phyloP scores from a whole-genome alignment of 805 yeast species.

The Starmera pachycereana region DNA sequence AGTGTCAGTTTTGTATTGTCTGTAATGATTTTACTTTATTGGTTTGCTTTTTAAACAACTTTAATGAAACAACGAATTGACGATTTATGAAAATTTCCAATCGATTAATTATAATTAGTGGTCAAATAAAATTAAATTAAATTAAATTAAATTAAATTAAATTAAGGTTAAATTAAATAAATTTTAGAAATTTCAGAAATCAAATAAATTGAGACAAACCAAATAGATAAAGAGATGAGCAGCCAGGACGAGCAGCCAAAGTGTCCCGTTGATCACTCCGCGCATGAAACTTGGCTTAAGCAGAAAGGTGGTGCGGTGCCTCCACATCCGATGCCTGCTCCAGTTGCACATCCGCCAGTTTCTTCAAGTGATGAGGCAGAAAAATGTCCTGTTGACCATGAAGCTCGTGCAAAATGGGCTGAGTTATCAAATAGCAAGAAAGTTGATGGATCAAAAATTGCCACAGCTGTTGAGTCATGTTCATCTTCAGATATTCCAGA shows the following conservation, averaged over 20 bases:
- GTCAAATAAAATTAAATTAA: not conserved
- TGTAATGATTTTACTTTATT: too few species aligned
- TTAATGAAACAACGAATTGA: too few species aligned
- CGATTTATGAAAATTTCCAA: too few species aligned
- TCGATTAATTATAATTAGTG: too few species aligned
- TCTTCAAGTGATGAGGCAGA: slow-evolving; percentile 13
- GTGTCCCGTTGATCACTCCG: slow-evolving; percentile 46
- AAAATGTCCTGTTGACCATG: slow-evolving; percentile 62
- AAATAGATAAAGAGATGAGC: not conserved
- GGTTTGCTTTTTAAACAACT: too few species aligned
- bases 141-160: not conserved
- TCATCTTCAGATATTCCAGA: slow-evolving; percentile 34
- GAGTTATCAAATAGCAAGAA: slow-evolving; percentile 20
- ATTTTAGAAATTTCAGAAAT: not conserved
- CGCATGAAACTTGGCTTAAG: slow-evolving; percentile 9
- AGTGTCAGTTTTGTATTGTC: too few species aligned
- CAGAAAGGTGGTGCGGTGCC: slow-evolving; percentile 2
- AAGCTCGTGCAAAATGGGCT: slow-evolving; percentile 51
- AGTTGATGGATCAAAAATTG: slow-evolving; percentile 13
- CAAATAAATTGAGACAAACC: not conserved
- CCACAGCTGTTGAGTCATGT: slow-evolving; percentile 23
- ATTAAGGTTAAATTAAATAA: too few species aligned
- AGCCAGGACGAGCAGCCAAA: slow-evolving; percentile 15
- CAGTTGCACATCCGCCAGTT: too few species aligned
- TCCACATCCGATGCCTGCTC: slow-evolving; percentile 11